These are phyloP conservation scores for Zizania latifolia DNA, from an alignment of 176 grass and related monocot genomes.

Conservation along the genomic window DNA sequence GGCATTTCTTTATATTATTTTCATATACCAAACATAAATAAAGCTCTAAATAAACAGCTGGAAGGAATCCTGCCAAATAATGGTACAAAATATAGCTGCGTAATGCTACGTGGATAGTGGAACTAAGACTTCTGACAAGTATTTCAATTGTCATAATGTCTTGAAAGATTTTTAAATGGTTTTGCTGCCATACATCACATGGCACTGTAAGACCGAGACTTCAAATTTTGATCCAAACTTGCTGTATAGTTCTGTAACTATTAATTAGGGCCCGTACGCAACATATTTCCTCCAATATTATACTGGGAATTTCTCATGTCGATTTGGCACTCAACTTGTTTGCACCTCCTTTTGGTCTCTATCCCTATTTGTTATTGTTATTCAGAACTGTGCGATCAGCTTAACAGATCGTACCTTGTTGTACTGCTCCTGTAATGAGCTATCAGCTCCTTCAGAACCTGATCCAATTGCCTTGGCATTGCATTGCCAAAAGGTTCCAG, in stretches of 20 bases:
- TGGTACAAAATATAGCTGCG: neutral
- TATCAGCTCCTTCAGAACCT: constrained; percentile 98
- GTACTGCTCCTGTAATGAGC: constrained; percentile 91
- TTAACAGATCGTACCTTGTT: constrained; percentile 56
- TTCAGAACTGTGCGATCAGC: neutral
- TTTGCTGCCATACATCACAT: neutral
- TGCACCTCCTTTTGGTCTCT: neutral
- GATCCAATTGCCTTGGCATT: constrained; percentile 95
- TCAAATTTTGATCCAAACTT: neutral
- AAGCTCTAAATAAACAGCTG: neutral
- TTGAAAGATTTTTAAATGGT: neutral
- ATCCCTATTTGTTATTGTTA: neutral
- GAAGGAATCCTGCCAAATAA: neutral
- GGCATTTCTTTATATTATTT: neutral
- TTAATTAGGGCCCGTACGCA: neutral
- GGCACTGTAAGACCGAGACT: neutral
- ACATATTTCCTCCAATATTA: neutral
- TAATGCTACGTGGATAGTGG: neutral
- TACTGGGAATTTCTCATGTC: neutral
- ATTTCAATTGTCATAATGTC: neutral
- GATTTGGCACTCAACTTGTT: neutral
- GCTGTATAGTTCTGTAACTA: neutral
- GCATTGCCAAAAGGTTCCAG: constrained; percentile 94
- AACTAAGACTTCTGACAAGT: neutral
- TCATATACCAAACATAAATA: neutral